Conservation (phyloP, 2,329 filamentous ascomycete species). For the Fusarium siculi region DNA sequence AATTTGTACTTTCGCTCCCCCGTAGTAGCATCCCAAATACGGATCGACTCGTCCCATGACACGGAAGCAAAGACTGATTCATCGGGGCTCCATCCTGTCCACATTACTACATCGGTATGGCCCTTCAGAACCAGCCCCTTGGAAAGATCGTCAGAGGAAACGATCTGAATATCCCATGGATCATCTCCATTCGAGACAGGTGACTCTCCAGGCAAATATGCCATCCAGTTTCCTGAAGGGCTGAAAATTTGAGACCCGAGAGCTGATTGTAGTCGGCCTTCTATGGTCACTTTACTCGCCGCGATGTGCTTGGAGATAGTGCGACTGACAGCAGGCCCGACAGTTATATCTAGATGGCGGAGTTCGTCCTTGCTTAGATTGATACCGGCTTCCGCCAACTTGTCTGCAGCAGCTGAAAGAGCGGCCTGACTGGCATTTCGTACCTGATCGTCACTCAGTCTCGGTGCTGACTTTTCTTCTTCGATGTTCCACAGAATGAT, state of each 20-base stretch:
- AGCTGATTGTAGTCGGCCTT: neutral
- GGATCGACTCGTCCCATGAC: conserved; percentile 14
- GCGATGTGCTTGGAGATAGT: neutral
- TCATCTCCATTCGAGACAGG: neutral
- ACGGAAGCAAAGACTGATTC: conserved; percentile 23
- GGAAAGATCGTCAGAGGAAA: neutral
- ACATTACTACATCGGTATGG: conserved; percentile 14
- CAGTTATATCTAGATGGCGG: neutral
- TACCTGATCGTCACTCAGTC: neutral
- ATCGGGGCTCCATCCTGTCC: conserved; percentile 25
- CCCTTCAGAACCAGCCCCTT: neutral
- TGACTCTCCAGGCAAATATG: neutral
- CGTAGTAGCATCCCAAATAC: conserved; percentile 12
- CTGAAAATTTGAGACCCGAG: conserved; percentile 8
- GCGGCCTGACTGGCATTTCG: neutral
- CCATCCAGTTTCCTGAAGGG: conserved; percentile 5
- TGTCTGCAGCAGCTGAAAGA: neutral
- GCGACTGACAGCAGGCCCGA: neutral
- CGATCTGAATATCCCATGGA: conserved; percentile 10
- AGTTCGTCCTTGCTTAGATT: neutral
- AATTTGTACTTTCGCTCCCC: conserved; percentile 8
- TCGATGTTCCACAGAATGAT: conserved; percentile 22
- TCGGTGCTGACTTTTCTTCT: neutral
- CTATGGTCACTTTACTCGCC: neutral
- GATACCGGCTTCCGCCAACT: neutral